Conservation (phyloP, 2,329 filamentous ascomycete genomes). For the Microthyrium microscopicum region DNA sequence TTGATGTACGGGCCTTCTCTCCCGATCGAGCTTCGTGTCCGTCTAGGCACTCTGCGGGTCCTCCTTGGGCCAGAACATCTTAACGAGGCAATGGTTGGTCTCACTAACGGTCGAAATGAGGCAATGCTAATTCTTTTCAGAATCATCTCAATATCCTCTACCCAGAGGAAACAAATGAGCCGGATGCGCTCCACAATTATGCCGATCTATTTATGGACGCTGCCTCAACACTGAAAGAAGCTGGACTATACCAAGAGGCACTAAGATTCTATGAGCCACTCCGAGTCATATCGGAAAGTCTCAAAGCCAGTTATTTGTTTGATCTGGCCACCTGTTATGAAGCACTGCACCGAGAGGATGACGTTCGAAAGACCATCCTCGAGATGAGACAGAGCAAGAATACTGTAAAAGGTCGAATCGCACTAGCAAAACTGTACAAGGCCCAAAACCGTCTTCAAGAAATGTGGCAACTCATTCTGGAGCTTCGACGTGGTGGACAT, state of each 20-base stretch:
- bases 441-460: conserved; percentile 4
- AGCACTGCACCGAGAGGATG: conserved; percentile 33
- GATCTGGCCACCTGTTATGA: conserved; percentile 53
- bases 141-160: conserved; percentile 45
- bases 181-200: conserved; percentile 44
- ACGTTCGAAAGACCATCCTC: conserved; percentile 5
- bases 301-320: conserved; percentile 33
- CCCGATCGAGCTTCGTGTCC: conserved; percentile 67
- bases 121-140: conserved; percentile 19
- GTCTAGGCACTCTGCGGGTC: conserved; percentile 70
- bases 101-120: background rate
- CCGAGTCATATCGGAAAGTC: conserved; percentile 24
- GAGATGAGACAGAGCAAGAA: background rate
- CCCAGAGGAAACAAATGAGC: conserved; percentile 37
- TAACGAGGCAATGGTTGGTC: conserved; percentile 56
- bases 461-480: conserved; percentile 5
- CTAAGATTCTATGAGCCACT: conserved; percentile 41
- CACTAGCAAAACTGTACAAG: conserved; percentile 7
- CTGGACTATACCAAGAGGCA: conserved; percentile 35
- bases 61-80: conserved; percentile 43
- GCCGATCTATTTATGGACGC: conserved; percentile 65
- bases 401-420: conserved; percentile 4
- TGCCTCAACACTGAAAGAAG: conserved; percentile 40
- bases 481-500: conserved; percentile 6
- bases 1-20: conserved; percentile 55